Evolutionary conservation across 352 stramenopile genomes (phyloP).

Genomic region (Elongisporangium undulatum): DNA sequence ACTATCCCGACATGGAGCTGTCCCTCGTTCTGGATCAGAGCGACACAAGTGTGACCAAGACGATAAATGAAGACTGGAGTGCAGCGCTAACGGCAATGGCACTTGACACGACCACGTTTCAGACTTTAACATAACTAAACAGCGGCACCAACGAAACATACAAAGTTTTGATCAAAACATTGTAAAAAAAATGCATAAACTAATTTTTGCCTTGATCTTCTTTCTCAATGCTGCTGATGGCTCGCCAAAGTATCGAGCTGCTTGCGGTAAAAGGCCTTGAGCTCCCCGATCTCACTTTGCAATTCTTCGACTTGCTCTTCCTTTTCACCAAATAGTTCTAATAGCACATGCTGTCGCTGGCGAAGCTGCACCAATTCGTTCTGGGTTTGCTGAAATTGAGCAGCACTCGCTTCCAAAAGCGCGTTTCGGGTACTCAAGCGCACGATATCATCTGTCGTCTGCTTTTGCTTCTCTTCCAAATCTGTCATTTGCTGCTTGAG

Average conservation of each 20-base stretch:
- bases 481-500: constrained; percentile 63
- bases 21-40: neutral
- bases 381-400: constrained; percentile 41
- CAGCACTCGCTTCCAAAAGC: constrained; percentile 55
- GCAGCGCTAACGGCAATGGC: neutral
- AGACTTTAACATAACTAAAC: neutral
- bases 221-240: constrained; percentile 19
- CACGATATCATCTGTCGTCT: constrained; percentile 70
- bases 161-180: constrained; percentile 1
- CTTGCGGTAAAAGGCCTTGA: constrained; percentile 78
- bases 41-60: neutral
- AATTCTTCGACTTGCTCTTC: constrained; percentile 84
- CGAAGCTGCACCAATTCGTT: constrained; percentile 49
- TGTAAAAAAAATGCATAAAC: neutral
- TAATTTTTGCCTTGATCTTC: constrained; percentile 8
- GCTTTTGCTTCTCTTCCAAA: constrained; percentile 63
- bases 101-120: neutral
- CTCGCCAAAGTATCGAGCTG: constrained; percentile 65
- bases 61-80: neutral
- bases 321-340: constrained; percentile 84
- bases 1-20: constrained; percentile 2
- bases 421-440: constrained; percentile 69
- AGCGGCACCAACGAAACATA: neutral
- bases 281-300: constrained; percentile 66
- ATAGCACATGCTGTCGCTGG: constrained; percentile 73